phyloP scores from a whole-genome alignment of 108 stramenopile species.

The Nitzschia sp. region DNA sequence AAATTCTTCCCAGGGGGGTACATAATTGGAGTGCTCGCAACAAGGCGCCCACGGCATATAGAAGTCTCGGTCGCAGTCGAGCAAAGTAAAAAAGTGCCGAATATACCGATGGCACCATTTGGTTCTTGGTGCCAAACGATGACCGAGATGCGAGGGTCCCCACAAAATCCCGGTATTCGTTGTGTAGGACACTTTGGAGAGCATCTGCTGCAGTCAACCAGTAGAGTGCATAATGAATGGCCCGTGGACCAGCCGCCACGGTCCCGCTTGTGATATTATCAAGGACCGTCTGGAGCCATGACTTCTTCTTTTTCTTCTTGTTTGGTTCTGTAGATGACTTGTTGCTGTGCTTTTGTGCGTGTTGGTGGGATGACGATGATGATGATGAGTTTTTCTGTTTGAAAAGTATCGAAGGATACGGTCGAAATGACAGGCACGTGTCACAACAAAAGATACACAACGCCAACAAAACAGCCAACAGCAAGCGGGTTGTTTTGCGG shows the following conservation, averaged over 20 bases:
- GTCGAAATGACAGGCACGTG: no score
- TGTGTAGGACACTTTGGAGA: conserved; percentile 21
- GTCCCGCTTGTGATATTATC: not conserved
- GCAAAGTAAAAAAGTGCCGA: conserved; percentile 36
- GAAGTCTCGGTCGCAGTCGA: conserved; percentile 29
- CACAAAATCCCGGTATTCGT: conserved; percentile 15
- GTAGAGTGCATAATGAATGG: conserved; percentile 7
- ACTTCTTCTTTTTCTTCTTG: conserved; percentile 1
- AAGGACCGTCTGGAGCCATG: not conserved
- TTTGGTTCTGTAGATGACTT: no score
- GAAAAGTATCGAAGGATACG: no score
- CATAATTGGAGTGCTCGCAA: conserved; percentile 25
- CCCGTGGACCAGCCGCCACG: conserved; percentile 1
- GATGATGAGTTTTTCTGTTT: no score
- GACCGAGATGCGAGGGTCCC: not conserved
- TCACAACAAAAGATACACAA: no score
- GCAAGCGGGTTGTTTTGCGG: no score
- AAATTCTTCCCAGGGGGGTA: conserved; percentile 22
- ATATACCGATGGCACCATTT: conserved; percentile 22
- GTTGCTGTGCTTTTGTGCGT: no score
- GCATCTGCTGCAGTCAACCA: conserved; percentile 33
- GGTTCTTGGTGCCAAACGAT: not conserved
- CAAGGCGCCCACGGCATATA: conserved; percentile 33
- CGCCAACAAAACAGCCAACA: no score
- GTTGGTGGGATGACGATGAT: no score